Evolutionary conservation across 805 yeast genomes (phyloP), one percentile per base, ranked within the genome.

Genomic region (Wickerhamiella vanderwaltii): DNA sequence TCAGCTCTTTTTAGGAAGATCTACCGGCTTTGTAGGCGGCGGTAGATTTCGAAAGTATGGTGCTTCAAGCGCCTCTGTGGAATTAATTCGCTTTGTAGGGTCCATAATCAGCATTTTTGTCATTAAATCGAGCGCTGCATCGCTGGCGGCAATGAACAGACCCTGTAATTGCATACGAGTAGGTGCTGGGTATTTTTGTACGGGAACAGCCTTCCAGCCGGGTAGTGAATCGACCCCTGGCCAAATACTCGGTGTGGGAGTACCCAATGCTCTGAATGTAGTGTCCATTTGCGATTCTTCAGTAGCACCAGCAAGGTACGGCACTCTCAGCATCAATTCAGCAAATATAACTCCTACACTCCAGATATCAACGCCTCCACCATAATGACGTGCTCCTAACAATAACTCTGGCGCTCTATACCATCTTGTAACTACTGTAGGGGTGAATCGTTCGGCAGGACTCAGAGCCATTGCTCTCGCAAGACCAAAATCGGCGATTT

Each of bases 371-470:
- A 91, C 73, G 0, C 93, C 93, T 1, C 78, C 79, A 0, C 95
- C 79, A 54, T 91, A 91, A 58, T 85, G 91, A 36, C 79, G 71
- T 0, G 95, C 80, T 1, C 95, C 96, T 47, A 88, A 74, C 18
- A 91, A 63, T 35, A 91, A 64, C 54, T 91, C 99, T 0, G 99
- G 99, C 0, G 97, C 94, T 43, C 97, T 66, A 60, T 91, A 91
- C 99, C 99, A 91, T 46, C 97, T 65, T 2, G 99, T 91, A 1
- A 91, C 98, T 3, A 91, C 99, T 48, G 87, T 88, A 1, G 94
- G 82, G 0, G 97, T 83, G 58, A 91, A 65, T 45, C 75, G 73
- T 34, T 77, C 73, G 35, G 54, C 52, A 0, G 87, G 83, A 18
- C 53, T 34, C 13, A 78, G 69, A 0, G 93, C 88, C 44, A 84